These are phyloP conservation scores for Uromyces viciae-fabae DNA, from an alignment of 1,284 basidiomycete genomes.

Conservation along the genomic window DNA sequence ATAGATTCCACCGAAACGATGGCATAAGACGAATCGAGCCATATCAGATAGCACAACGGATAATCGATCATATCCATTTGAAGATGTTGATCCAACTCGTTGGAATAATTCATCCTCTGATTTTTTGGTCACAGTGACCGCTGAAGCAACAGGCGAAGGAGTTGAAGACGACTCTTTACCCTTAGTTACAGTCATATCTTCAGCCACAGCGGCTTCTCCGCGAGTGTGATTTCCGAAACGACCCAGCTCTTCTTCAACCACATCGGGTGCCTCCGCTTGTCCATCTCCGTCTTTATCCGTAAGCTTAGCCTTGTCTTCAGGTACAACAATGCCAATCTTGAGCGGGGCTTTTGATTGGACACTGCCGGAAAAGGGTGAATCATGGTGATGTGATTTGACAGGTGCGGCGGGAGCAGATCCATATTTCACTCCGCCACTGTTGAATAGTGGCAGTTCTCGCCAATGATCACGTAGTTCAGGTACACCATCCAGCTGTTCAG, in stretches of 20 bases:
- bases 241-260: slow-evolving; percentile 44
- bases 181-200: slow-evolving; percentile 49
- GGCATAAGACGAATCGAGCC: slow-evolving; percentile 77
- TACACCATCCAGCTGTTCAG: slow-evolving; percentile 75
- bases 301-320: slow-evolving; percentile 48
- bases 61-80: slow-evolving; percentile 70
- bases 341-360: slow-evolving; percentile 35
- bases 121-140: slow-evolving; percentile 46
- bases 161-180: slow-evolving; percentile 48
- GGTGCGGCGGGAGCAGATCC: slow-evolving; percentile 49
- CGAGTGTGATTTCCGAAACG: slow-evolving; percentile 44
- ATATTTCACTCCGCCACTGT: slow-evolving; percentile 69
- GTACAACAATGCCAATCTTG: slow-evolving; percentile 48
- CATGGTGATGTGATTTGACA: slow-evolving; percentile 55
- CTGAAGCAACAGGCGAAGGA: slow-evolving; percentile 25
- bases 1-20: slow-evolving; percentile 79
- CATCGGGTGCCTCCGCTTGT: slow-evolving; percentile 42
- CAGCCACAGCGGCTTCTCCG: slow-evolving; percentile 44
- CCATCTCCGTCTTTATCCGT: slow-evolving; percentile 43
- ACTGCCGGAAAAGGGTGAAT: slow-evolving; percentile 51
- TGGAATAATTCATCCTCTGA: slow-evolving; percentile 65
- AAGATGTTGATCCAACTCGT: slow-evolving; percentile 71
- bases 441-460: slow-evolving; percentile 67
- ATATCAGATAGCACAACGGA: slow-evolving; percentile 80
- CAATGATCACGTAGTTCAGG: slow-evolving; percentile 73